These are phyloP conservation scores for Lichtheimia hyalospora DNA, from an alignment of 371 early-diverging fungal species.

Conservation along the genomic window DNA sequence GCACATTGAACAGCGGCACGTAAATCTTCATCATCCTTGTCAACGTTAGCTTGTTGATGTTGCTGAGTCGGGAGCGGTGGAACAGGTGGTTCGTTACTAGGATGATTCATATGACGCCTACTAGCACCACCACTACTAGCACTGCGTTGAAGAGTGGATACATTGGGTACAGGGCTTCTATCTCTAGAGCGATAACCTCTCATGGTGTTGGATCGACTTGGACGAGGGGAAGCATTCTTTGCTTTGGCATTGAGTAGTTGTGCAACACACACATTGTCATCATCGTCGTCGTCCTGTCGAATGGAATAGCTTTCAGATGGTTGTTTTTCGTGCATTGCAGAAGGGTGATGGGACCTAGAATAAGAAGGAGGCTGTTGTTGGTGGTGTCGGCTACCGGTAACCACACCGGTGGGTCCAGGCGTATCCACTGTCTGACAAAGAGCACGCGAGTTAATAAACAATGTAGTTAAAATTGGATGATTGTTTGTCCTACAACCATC, in stretches of 20 bases:
- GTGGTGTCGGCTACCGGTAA: background rate
- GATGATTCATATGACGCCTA: too few relatives aligned
- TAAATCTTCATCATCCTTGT: conserved; percentile 31
- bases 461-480: conserved; percentile 1
- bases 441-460: conserved; percentile 2
- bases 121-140: conserved; percentile 1
- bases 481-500: background rate
- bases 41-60: background rate
- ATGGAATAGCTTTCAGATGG: too few relatives aligned
- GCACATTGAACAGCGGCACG: conserved; percentile 33
- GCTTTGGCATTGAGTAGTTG: conserved; percentile 17
- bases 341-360: background rate
- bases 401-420: conserved; percentile 1
- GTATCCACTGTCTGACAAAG: background rate
- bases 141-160: conserved; percentile 4
- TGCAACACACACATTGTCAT: conserved; percentile 36
- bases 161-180: background rate
- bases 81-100: too few relatives aligned
- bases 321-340: conserved; percentile 1
- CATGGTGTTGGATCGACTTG: conserved; percentile 10
- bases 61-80: background rate
- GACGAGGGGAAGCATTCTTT: conserved; percentile 11
- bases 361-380: background rate
- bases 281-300: conserved; percentile 23
- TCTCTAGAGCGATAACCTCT: background rate